Percentiles rank a stretch among this genome's conserved stretches.
Evolutionary conservation across 139 green algal species (phyloP).

Genomic region (Chlamydomonas eustigma): DNA sequence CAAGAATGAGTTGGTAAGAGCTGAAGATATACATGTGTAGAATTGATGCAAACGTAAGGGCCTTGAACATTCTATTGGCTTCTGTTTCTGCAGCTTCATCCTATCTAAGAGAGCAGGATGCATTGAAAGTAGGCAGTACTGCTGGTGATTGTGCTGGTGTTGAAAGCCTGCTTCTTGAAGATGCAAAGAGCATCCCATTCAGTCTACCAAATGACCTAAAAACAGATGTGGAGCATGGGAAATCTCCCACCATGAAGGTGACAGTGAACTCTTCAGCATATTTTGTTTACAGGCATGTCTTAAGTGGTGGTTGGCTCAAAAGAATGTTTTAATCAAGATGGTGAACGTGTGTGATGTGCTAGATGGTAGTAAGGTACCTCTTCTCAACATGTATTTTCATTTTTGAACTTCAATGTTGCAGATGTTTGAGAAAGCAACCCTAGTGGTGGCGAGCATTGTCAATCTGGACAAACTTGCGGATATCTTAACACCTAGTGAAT

Average conservation of each 20-base stretch:
- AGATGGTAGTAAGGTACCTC: not conserved
- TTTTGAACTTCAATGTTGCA: not conserved
- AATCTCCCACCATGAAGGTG: not conserved
- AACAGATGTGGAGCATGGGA: not conserved
- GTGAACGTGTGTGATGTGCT: not conserved
- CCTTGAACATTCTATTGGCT: too few relatives aligned
- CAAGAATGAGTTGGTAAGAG: too few relatives aligned
- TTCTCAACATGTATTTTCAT: not conserved
- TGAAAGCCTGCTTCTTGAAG: too few relatives aligned
- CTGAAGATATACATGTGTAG: too few relatives aligned
- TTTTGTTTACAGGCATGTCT: not conserved
- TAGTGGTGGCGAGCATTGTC: not conserved
- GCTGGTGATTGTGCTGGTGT: too few relatives aligned
- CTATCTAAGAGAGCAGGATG: too few relatives aligned
- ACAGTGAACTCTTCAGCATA: not conserved
- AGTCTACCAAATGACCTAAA: not conserved
- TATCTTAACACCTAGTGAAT: too few relatives aligned
- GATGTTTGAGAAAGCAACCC: not conserved
- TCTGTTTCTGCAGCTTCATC: too few relatives aligned
- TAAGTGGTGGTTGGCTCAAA: not conserved
- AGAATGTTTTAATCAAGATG: not conserved
- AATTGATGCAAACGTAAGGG: too few relatives aligned
- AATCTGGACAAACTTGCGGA: not conserved
- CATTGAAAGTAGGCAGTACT: too few relatives aligned
- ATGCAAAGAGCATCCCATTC: not conserved